Conservation (phyloP, 495 filamentous ascomycete species). For the Letharia columbiana region DNA sequence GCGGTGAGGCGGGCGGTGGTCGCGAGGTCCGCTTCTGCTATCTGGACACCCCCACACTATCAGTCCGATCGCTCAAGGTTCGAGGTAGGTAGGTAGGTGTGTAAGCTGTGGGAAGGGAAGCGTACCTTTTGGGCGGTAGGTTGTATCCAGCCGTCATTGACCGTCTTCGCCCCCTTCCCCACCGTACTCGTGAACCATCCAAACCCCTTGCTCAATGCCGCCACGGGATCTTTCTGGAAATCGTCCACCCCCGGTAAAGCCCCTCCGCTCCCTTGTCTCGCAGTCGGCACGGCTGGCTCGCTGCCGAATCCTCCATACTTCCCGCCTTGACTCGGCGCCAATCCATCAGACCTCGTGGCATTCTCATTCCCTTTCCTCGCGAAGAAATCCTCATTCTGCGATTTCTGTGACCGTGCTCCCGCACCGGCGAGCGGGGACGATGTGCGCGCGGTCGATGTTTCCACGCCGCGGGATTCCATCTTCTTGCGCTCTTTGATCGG, state of each 20-base stretch:
- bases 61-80: background rate
- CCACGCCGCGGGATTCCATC: slow-evolving; percentile 28
- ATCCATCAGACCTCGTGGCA: slow-evolving; percentile 56
- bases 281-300: slow-evolving; percentile 27
- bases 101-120: background rate
- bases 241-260: slow-evolving; percentile 62
- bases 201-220: slow-evolving; percentile 80
- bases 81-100: too few relatives aligned
- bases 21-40: slow-evolving; percentile 81
- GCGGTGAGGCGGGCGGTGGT: slow-evolving; percentile 70
- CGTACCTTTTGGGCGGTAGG: slow-evolving; percentile 79
- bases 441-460: slow-evolving; percentile 20
- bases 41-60: slow-evolving; percentile 33
- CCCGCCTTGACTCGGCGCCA: slow-evolving; percentile 83
- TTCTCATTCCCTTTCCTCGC: slow-evolving; percentile 73
- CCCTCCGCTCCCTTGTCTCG: slow-evolving; percentile 28
- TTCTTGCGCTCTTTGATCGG: slow-evolving; percentile 28
- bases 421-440: slow-evolving; percentile 29
- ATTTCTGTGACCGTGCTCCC: slow-evolving; percentile 40
- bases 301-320: slow-evolving; percentile 89
- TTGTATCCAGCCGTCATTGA: slow-evolving; percentile 83
- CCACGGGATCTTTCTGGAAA: slow-evolving; percentile 83
- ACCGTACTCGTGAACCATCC: slow-evolving; percentile 88
- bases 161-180: slow-evolving; percentile 75
- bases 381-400: slow-evolving; percentile 82